A percentile compares a stretch with the other conserved stretches of the same genome.
Conservation (phyloP, 305 asterid genomes). For the Fraxinus angustifolia region DNA sequence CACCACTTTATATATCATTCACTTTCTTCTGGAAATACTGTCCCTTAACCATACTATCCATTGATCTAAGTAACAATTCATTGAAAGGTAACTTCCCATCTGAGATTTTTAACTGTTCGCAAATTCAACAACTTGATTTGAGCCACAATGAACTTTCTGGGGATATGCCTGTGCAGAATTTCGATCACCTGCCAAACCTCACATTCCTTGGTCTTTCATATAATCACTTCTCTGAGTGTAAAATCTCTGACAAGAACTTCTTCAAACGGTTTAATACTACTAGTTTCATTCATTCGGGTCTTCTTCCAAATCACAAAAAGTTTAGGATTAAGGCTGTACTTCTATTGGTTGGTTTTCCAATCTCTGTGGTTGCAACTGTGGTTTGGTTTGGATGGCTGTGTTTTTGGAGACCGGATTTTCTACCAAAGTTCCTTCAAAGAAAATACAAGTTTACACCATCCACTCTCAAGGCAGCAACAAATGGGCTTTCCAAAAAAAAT, state of each 20-base stretch:
- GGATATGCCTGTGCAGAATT: constrained; percentile 37
- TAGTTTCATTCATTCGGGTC: constrained; percentile 45
- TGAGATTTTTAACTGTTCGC: constrained; percentile 42
- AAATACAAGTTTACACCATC: constrained; percentile 27
- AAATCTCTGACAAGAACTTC: constrained; percentile 27
- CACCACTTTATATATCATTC: constrained; percentile 58
- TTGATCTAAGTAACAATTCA: constrained; percentile 46
- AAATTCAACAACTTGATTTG: constrained; percentile 42
- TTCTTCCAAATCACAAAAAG: constrained; percentile 30
- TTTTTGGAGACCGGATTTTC: constrained; percentile 19
- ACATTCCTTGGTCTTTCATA: constrained; percentile 45
- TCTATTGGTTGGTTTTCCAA: constrained; percentile 36
- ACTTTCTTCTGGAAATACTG: constrained; percentile 59
- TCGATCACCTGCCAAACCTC: constrained; percentile 35
- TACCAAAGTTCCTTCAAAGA: constrained; percentile 17
- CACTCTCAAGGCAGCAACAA: constrained; percentile 36
- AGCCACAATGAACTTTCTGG: constrained; percentile 43
- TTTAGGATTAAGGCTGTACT: constrained; percentile 33
- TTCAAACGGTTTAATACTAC: constrained; percentile 39
- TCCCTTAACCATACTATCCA: constrained; percentile 42
- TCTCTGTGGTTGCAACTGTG: constrained; percentile 25
- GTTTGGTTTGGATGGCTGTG: constrained; percentile 33
- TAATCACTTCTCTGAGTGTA: constrained; percentile 42
- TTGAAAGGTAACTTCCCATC: constrained; percentile 40
- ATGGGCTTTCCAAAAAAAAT: constrained; percentile 35